Evolutionary conservation across 2,329 filamentous ascomycete species (phyloP).

Genomic region (Cercospora sp.): DNA sequence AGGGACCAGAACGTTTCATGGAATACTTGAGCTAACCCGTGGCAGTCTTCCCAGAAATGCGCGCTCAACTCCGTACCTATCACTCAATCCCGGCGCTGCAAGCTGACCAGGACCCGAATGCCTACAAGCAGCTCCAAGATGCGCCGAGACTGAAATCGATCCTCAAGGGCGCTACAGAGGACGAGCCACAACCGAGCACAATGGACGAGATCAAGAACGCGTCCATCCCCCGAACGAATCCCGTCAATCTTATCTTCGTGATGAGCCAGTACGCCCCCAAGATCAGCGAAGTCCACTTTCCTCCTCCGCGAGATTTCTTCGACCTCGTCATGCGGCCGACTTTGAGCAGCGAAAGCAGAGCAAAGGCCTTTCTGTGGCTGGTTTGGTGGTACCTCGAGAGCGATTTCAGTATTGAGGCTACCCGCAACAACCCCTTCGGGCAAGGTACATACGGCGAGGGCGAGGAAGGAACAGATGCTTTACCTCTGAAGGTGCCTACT

Average conservation of each 20-base stretch:
- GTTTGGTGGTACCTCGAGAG: conserved; percentile 99
- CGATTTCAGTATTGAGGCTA: conserved; percentile 85
- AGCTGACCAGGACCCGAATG: conserved; percentile 88
- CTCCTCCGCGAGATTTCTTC: conserved; percentile 82
- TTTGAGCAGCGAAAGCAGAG: conserved; percentile 77
- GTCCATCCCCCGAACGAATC: conserved; percentile 79
- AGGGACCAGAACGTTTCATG: not conserved
- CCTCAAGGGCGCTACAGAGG: conserved; percentile 92
- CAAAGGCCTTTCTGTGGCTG: conserved; percentile 89
- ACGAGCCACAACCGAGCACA: conserved; percentile 78
- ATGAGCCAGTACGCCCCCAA: conserved; percentile 87
- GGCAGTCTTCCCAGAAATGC: conserved; percentile 97
- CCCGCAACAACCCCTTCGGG: conserved; percentile 88
- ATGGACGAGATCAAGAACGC: conserved; percentile 76
- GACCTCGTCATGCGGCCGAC: conserved; percentile 92
- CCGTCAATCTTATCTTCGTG: conserved; percentile 95
- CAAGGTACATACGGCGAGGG: conserved; percentile 48
- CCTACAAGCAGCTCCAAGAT: conserved; percentile 97
- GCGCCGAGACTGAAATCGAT: conserved; percentile 95
- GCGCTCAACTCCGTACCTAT: conserved; percentile 93
- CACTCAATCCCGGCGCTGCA: conserved; percentile 96
- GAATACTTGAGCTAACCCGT: conserved; percentile 25
- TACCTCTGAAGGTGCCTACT: conserved; percentile 61
- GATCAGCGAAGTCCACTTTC: conserved; percentile 90
- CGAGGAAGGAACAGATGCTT: conserved; percentile 42